These are phyloP conservation scores for Viridothelium virens DNA, from an alignment of 495 filamentous ascomycete genomes.

Conservation along the genomic window DNA sequence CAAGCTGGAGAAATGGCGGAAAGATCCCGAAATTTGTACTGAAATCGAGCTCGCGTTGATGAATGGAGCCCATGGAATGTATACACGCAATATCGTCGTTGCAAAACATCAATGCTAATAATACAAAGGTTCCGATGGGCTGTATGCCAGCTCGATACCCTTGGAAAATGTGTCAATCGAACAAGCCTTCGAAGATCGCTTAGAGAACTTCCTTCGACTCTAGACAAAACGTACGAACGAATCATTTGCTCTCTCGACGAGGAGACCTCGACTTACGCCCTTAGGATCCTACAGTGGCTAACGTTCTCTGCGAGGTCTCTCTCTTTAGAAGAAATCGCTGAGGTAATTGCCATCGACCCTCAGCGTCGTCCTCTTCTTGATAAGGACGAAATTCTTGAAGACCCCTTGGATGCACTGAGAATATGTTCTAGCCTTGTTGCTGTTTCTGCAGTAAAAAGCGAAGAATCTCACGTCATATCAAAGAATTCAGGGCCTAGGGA, in stretches of 20 bases:
- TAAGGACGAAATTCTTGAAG: constrained; percentile 4
- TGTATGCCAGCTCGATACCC: constrained; percentile 25
- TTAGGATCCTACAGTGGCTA: not conserved
- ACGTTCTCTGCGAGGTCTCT: not conserved
- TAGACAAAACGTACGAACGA: constrained; percentile 26
- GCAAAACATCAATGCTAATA: not conserved
- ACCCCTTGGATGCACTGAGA: constrained; percentile 6
- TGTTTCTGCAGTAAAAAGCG: not conserved
- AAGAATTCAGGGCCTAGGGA: not conserved
- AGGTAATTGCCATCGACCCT: not conserved
- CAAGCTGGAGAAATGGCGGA: not conserved
- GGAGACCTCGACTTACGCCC: not conserved
- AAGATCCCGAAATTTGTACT: not conserved
- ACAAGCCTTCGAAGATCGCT: constrained; percentile 16
- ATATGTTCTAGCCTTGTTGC: not conserved
- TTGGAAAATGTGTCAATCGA: constrained; percentile 17
- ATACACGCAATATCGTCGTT: not conserved
- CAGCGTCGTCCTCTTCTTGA: not conserved
- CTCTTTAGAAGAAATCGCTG: not conserved
- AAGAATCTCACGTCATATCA: not conserved
- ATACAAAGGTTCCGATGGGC: constrained; percentile 29
- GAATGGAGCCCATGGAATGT: constrained; percentile 13
- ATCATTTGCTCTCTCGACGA: constrained; percentile 21
- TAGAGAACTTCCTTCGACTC: constrained; percentile 19
- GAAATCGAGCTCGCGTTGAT: not conserved